Conservation (phyloP, 495 filamentous ascomycete species). For the Aspergillus sparsus region DNA sequence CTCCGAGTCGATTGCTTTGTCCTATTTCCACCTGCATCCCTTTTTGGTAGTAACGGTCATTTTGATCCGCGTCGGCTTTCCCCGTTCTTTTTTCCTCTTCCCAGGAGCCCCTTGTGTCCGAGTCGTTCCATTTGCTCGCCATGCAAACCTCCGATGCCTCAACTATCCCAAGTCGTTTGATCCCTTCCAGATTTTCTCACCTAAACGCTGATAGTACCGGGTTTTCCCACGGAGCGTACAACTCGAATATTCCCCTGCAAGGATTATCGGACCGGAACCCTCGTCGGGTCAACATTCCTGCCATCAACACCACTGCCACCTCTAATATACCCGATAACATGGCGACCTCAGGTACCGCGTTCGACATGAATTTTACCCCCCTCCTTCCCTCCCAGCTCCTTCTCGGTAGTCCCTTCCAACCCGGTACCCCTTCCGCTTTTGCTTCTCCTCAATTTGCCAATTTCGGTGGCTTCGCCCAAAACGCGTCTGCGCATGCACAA, state of each 20-base stretch:
- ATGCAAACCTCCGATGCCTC: constrained; percentile 80
- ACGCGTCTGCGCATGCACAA: constrained; percentile 59
- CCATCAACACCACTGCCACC: constrained; percentile 78
- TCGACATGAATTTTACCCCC: constrained; percentile 98
- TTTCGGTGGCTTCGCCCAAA: constrained; percentile 74
- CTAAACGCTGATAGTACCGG: constrained; percentile 72
- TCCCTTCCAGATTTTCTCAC: constrained; percentile 64
- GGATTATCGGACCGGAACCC: constrained; percentile 82
- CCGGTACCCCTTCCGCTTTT: constrained; percentile 87
- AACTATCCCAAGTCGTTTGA: constrained; percentile 56
- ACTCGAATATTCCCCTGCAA: constrained; percentile 65
- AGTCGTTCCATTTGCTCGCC: constrained; percentile 55
- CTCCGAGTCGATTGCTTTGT: constrained; percentile 25
- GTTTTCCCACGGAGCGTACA: constrained; percentile 89
- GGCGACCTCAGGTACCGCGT: constrained; percentile 82
- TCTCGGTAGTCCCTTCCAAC: constrained; percentile 94
- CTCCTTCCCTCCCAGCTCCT: constrained; percentile 92
- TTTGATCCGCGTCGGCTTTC: constrained; percentile 45
- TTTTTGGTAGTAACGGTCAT: constrained; percentile 22
- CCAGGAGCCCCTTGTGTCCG: constrained; percentile 73
- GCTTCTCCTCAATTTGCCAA: constrained; percentile 87
- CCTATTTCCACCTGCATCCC: constrained; percentile 3
- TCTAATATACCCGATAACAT: constrained; percentile 68
- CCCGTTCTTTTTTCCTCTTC: constrained; percentile 62
- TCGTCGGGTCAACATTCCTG: constrained; percentile 81